These are phyloP conservation scores for Raphidocelis subcapitata DNA, from an alignment of 139 green algal genomes.

Conservation along the genomic window DNA sequence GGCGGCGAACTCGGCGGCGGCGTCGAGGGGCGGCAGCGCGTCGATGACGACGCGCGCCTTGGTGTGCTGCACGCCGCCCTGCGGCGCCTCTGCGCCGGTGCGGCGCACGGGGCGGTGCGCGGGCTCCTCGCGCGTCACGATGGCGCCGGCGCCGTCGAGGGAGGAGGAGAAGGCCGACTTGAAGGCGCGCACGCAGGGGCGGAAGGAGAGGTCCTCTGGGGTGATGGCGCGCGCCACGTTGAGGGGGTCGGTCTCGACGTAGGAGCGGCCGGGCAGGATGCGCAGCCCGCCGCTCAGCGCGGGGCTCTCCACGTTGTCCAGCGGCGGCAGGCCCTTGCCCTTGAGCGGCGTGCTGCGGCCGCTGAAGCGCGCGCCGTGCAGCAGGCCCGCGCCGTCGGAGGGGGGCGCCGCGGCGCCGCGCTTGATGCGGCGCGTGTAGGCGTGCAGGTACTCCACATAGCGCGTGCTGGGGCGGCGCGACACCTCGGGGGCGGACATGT, in stretches of 20 bases:
- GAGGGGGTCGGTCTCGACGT: neutral
- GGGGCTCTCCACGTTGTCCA: constrained; percentile 4
- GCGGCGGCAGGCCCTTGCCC: constrained; percentile 24
- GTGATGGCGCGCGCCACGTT: neutral
- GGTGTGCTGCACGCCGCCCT: neutral
- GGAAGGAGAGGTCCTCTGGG: neutral
- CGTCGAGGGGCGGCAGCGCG: too few species aligned
- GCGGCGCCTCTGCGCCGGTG: neutral
- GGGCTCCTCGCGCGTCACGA: neutral
- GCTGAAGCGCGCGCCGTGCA: neutral
- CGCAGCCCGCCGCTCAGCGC: neutral
- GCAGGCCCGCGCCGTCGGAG: neutral
- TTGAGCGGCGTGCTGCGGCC: constrained; percentile 14
- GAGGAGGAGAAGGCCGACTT: neutral
- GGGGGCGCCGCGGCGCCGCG: neutral
- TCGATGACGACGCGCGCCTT: too few species aligned
- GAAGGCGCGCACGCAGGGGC: neutral
- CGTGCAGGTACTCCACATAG: neutral
- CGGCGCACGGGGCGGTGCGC: neutral
- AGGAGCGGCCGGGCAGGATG: constrained; percentile 1
- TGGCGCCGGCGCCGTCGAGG: neutral
- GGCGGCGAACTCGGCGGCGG: too few species aligned
- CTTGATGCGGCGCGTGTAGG: neutral
- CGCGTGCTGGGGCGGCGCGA: neutral
- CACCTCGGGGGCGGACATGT: neutral